phyloP scores from a whole-genome alignment of 768 basidiomycete genomes.

The Lactarius indigo region DNA sequence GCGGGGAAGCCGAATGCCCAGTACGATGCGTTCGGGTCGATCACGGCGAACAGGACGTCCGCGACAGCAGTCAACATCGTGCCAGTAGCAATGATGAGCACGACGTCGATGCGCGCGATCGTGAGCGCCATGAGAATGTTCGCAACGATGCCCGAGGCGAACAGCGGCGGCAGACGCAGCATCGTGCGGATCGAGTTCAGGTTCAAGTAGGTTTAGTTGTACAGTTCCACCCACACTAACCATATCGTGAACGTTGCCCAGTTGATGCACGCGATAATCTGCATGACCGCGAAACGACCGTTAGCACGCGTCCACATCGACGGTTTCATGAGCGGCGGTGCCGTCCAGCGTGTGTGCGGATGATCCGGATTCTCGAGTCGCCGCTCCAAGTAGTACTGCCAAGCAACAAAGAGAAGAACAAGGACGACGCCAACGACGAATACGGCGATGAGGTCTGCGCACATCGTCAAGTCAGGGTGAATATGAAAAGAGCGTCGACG shows the following conservation, averaged over 20 bases:
- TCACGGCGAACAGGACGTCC: slow-evolving; percentile 64
- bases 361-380: slow-evolving; percentile 22
- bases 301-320: slow-evolving; percentile 58
- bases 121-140: slow-evolving; percentile 63
- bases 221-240: slow-evolving; percentile 60
- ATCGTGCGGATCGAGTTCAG: slow-evolving; percentile 58
- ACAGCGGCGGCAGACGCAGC: slow-evolving; percentile 68
- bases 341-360: slow-evolving; percentile 33
- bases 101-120: slow-evolving; percentile 51
- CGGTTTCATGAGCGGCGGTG: slow-evolving; percentile 63
- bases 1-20: slow-evolving; percentile 79
- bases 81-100: slow-evolving; percentile 52
- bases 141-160: slow-evolving; percentile 59
- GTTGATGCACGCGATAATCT: slow-evolving; percentile 59
- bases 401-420: slow-evolving; percentile 52
- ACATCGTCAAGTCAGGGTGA: slow-evolving; percentile 25
- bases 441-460: slow-evolving; percentile 65
- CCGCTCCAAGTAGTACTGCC: slow-evolving; percentile 61
- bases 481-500: neutral
- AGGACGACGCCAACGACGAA: slow-evolving; percentile 60
- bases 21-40: slow-evolving; percentile 52
- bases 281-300: slow-evolving; percentile 60
- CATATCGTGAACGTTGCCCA: slow-evolving; percentile 58
- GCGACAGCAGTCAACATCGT: slow-evolving; percentile 55
- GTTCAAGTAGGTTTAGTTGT: slow-evolving; percentile 62